Evolutionary conservation across 345 rosid species (phyloP).

Genomic region (Erodium maritimum): DNA sequence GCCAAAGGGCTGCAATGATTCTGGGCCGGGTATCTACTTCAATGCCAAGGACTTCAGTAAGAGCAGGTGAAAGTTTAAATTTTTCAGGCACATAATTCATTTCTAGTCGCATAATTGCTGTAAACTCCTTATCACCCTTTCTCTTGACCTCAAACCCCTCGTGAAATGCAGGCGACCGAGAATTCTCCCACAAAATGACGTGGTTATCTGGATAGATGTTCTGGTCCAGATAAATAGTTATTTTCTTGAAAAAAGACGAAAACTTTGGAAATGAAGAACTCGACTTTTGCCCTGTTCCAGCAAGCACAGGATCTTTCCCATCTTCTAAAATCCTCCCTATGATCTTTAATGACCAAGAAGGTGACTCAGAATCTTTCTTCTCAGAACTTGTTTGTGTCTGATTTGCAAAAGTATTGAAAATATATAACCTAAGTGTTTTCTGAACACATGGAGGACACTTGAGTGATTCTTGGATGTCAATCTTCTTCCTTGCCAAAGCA

Average conservation of each 20-base stretch:
- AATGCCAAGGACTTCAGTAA: conserved; percentile 40
- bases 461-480: conserved; percentile 34
- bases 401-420: conserved; percentile 39
- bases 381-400: conserved; percentile 22
- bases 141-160: conserved; percentile 61
- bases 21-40: conserved; percentile 40
- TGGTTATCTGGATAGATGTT: conserved; percentile 45
- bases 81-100: conserved; percentile 46
- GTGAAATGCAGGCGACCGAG: conserved; percentile 37
- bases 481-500: conserved; percentile 36
- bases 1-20: conserved; percentile 47
- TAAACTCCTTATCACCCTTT: conserved; percentile 50
- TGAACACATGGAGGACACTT: conserved; percentile 32
- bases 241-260: conserved; percentile 43
- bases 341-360: conserved; percentile 51
- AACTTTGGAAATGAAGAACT: conserved; percentile 27
- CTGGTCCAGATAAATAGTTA: conserved; percentile 47
- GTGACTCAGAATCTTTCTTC: conserved; percentile 18
- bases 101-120: conserved; percentile 39
- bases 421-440: conserved; percentile 38
- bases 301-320: conserved; percentile 40
- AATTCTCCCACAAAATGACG: conserved; percentile 46
- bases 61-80: conserved; percentile 38
- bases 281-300: conserved; percentile 24
- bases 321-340: conserved; percentile 49